These are phyloP conservation scores for Phytophthora citricola DNA, from an alignment of 352 stramenopile genomes.

Conservation along the genomic window DNA sequence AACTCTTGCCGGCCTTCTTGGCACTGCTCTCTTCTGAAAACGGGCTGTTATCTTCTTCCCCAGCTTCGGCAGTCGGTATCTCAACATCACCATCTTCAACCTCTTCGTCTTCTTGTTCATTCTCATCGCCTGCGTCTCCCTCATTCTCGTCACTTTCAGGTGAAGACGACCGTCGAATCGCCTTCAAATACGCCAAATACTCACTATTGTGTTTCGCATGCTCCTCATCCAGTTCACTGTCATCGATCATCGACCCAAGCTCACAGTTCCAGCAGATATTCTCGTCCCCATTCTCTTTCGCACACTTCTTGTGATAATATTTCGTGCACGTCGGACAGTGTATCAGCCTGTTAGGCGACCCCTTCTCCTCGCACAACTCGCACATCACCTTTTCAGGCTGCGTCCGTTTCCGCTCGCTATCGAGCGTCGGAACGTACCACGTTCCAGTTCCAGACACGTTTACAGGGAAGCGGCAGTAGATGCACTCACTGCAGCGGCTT, in stretches of 20 bases:
- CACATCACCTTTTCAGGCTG: constrained; percentile 56
- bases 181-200: constrained; percentile 62
- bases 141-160: constrained; percentile 17
- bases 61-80: constrained; percentile 10
- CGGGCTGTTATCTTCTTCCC: constrained; percentile 14
- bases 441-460: constrained; percentile 17
- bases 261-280: constrained; percentile 82
- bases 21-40: constrained; percentile 23
- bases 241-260: constrained; percentile 76
- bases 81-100: constrained; percentile 21
- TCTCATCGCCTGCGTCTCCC: constrained; percentile 4
- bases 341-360: constrained; percentile 42
- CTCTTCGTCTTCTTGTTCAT: constrained; percentile 12
- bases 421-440: constrained; percentile 25
- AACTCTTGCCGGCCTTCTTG: constrained; percentile 52
- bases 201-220: constrained; percentile 45
- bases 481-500: not conserved
- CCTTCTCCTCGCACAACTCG: constrained; percentile 63
- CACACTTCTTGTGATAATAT: constrained; percentile 80
- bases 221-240: constrained; percentile 70
- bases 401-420: constrained; percentile 31
- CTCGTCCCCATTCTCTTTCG: constrained; percentile 74
- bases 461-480: not conserved
- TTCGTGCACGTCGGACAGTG: constrained; percentile 58
- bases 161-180: constrained; percentile 39